These are phyloP conservation scores for Dendrothele bispora DNA, from an alignment of 768 basidiomycete genomes.

Conservation along the genomic window DNA sequence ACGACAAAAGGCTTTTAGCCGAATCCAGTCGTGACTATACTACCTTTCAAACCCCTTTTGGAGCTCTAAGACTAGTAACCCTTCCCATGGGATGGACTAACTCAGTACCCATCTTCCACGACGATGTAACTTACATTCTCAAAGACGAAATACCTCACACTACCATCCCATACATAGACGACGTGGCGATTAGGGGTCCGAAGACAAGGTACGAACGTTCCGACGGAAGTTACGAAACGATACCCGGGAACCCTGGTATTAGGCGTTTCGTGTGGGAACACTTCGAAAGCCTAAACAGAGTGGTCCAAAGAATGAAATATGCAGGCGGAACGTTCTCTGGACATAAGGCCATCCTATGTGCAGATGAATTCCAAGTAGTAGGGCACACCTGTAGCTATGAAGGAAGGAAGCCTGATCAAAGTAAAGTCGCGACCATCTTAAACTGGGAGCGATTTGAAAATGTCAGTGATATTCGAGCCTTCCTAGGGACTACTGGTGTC, in stretches of 20 bases:
- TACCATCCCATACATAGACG: slow-evolving; percentile 26
- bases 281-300: slow-evolving; percentile 28
- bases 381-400: slow-evolving; percentile 35
- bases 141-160: slow-evolving; percentile 27
- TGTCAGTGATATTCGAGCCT: too few species aligned
- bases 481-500: too few species aligned
- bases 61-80: slow-evolving; percentile 23
- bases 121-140: slow-evolving; percentile 22
- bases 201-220: slow-evolving; percentile 15
- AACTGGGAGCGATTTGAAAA: too few species aligned
- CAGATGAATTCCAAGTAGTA: slow-evolving; percentile 21
- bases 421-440: too few species aligned
- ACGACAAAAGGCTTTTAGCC: slow-evolving; percentile 24
- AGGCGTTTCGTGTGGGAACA: slow-evolving; percentile 37
- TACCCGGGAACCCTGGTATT: slow-evolving; percentile 10
- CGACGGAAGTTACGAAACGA: slow-evolving; percentile 12
- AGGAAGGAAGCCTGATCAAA: slow-evolving; percentile 25
- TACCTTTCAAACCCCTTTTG: slow-evolving; percentile 20
- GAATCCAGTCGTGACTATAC: slow-evolving; percentile 27
- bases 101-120: slow-evolving; percentile 27
- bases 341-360: slow-evolving; percentile 18
- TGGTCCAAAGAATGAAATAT: slow-evolving; percentile 30
- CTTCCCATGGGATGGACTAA: slow-evolving; percentile 44
- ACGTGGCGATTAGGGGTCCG: slow-evolving; percentile 23
- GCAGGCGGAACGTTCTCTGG: slow-evolving; percentile 28